phyloP scores from a whole-genome alignment of 495 filamentous ascomycete species.

The Darksidea phi region DNA sequence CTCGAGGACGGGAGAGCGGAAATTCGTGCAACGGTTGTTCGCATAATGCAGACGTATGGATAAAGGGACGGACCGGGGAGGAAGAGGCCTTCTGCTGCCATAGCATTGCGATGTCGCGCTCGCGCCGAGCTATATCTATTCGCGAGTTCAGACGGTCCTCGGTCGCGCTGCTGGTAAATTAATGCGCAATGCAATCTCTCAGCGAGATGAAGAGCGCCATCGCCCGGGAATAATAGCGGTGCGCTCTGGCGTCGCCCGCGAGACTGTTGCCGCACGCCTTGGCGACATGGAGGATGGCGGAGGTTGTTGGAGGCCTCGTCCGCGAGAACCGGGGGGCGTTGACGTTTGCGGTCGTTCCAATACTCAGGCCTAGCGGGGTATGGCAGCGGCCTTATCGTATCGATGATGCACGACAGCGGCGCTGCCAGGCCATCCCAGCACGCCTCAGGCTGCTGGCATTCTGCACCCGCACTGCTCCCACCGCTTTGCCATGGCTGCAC shows the following conservation, averaged over 20 bases:
- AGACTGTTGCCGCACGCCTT: no score
- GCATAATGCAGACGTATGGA: no score
- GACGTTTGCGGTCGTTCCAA: background rate
- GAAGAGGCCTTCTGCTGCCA: background rate
- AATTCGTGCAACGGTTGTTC: no score
- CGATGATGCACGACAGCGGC: conserved; percentile 1
- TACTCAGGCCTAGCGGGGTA: background rate
- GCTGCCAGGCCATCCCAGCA: background rate
- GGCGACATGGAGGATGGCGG: no score
- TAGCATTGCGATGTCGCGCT: background rate
- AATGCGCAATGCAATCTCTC: no score
- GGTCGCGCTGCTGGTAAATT: background rate
- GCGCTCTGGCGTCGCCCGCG: no score
- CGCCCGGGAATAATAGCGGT: no score
- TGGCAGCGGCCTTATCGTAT: background rate
- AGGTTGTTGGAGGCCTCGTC: no score
- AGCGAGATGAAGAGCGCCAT: no score
- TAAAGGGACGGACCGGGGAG: background rate
- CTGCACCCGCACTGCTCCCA: background rate
- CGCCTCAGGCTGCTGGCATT: background rate
- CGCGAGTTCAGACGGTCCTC: background rate
- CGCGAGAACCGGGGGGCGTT: no score
- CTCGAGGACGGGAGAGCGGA: no score
- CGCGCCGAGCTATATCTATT: background rate
- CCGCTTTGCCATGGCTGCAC: background rate